Evolutionary conservation across 108 stramenopile species (phyloP), one percentile per base, ranked within the genome.

Genomic region (Fragilaria radians): DNA sequence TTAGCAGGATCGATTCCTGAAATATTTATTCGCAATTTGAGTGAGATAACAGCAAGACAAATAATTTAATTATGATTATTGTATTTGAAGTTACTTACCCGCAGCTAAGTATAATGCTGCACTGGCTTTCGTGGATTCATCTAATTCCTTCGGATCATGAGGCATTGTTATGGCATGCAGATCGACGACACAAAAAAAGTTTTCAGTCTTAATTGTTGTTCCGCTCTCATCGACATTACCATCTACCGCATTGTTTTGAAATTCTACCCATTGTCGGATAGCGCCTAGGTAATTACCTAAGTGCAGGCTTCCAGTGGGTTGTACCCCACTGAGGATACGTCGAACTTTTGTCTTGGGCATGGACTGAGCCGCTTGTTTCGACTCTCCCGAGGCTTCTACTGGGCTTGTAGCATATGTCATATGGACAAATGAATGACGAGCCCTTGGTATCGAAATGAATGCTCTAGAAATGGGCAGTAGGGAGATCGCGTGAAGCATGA

Each of bases 211-310:
- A 31, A 74, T 58, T 0, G 54, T 55, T 30, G 53, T 48, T 1
- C 55, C 62, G 19, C 64, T 66, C 0, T 74, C 79, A 21, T 85
- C 78, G 14, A 84, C 76, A 45, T 85, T 66, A 36, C 59, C 48
- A 65, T 74, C 61, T n/a, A 73, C 67, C 23, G 42, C 48, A 24
- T 81, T 79, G 62, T 95, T 81, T 73, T 98, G 95, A 57, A 91
- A 85, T 48, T 81, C 82, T 0, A 96, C 95, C 99, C 98, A 99
- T 64, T 97, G 96, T 54, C 83, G 79, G 42, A 98, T 93, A 1
- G 99, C 96, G 25, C 98, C 99, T 19, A 99, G 65, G 66, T 99
- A 99, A 72, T 99, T 99, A 21, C 99, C 99, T 26, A 99, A 72
- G 63, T 98, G 97, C 17, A 98, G 85, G 25, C 82, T 74, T 22